phyloP scores from a whole-genome alignment of 768 basidiomycete species.

The Russula dissimulans region DNA sequence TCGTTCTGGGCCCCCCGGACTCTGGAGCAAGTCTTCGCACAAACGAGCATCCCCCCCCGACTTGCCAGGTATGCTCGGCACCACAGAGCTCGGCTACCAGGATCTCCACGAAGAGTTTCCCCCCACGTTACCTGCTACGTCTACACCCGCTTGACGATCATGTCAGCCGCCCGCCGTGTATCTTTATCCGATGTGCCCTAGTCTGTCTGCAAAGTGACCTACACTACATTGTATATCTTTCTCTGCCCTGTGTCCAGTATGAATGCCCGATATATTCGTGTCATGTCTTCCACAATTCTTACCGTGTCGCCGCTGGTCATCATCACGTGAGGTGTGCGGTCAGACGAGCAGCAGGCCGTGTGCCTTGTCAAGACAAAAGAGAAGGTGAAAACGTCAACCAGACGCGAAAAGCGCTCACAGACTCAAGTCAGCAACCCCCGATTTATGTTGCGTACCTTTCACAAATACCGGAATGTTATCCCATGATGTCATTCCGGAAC shows the following conservation, averaged over 20 bases:
- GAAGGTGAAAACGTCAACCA: too few relatives aligned
- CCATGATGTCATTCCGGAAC: too few relatives aligned
- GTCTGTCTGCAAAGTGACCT: not conserved
- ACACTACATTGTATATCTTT: not conserved
- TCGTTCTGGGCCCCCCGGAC: not conserved
- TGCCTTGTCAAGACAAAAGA: too few relatives aligned
- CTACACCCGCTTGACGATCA: not conserved
- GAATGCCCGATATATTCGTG: not conserved
- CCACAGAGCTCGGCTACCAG: not conserved
- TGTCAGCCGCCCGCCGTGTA: not conserved
- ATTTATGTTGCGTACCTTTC: too few relatives aligned
- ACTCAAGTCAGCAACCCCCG: too few relatives aligned
- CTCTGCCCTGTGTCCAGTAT: slow-evolving; percentile 6
- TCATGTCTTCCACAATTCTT: too few relatives aligned
- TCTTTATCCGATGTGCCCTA: not conserved
- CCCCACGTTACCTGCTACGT: not conserved
- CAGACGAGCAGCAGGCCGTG: too few relatives aligned
- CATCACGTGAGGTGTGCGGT: too few relatives aligned
- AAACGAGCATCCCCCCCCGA: not conserved
- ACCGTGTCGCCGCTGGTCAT: too few relatives aligned
- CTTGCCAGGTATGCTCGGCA: not conserved
- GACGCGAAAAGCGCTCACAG: too few relatives aligned
- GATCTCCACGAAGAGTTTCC: not conserved
- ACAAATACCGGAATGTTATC: too few relatives aligned
- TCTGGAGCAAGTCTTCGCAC: not conserved